Evolutionary conservation across 139 green algal genomes (phyloP), one percentile per base, ranked within the genome.

Genomic region (Coccomyxa sp.): DNA sequence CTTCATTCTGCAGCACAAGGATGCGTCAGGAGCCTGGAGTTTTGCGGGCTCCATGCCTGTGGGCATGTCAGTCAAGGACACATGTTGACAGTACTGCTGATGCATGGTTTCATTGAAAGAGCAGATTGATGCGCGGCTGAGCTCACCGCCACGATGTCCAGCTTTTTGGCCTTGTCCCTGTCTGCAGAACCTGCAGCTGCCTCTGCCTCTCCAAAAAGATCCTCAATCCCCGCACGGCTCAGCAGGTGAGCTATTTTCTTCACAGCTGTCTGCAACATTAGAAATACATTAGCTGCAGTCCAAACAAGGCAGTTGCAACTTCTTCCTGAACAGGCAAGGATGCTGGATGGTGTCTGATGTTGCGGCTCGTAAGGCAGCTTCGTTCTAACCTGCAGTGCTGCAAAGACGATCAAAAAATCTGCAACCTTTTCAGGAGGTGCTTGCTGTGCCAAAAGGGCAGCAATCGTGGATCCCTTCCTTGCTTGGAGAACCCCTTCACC

Each of bases 81-180:
- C 13, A 58, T 84, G 57, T 58, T 63, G 28, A 28, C 3, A 13
- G 17, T 30, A 51, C 17, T n/a, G 32, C 13, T 58, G 57, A 25
- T 58, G 68, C 1, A n/a, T n/a, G n/a, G 28, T 30, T 21, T 31
- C 10, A 4, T 74, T 45, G 51, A 30, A 13, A 4, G 58, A 58
- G 27, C 30, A 82, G 0, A 31, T 21, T 13, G 31, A 68, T 81
- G 38, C 13, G 13, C 58, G 45, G 57, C 32, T 30, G 63, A 25
- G 63, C 45, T 63, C 76, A 87, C 86, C 75, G 88, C 88, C 13
- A 92, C 84, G 7, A 94, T 84, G 59, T 94, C 91, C 45, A 94
- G 88, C 82, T 90, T 88, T 81, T 92, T 90, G 75, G 90, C 88
- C 15, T 30, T 51, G 77, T 94, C 91, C 0, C 91, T 58, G 23